Base-by-base conservation (phyloP, 164 flowering plant species). In the Kalanchoe fedtschenkoi region DNA sequence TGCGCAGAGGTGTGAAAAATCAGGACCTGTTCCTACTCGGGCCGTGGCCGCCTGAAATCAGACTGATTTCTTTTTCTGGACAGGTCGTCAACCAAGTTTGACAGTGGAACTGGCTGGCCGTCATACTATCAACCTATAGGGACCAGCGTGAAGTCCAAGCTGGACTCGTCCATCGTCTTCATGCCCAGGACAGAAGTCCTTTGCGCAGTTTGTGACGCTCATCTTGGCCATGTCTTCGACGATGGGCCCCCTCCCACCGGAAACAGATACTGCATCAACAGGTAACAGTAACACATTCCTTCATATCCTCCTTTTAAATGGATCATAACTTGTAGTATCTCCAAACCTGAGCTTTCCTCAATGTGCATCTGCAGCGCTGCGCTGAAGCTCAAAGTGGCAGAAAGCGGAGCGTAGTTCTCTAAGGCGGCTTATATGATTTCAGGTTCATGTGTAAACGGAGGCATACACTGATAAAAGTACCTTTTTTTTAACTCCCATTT, bases 41-140 rank as follows among this genome's bases (percentile, higher is more conserved):
- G n/a, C n/a, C n/a, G n/a, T n/a, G n/a, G n/a, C 28, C 3, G 7
- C 26, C 6, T 22, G 15, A 47, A 14, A 0, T 7, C 7, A 6
- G 33, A 33, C 60, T 71, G 26, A 58, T 34, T 46, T 2, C 3
- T 34, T 24, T 26, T 4, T 10, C 4, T 29, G 17, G 28, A 64
- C 69, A 91, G 98, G 68, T 91, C 98, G 64, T 76, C 85, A 6
- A 87, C 98, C 17, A 91, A 91, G 66, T 91, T 91, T 67, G 95
- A 91, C 66, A 89, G 98, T 61, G 96, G 98, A 65, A 91, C 98
- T 37, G 98, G 98, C 42, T 89, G 98, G 96, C 96, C 98, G 62
- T 91, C 96, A 15, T 91, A 83, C 68, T 87, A 85, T 68, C 70
- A 89, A 62, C 86, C 92, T 2, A 59, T 86, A 3, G 92, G 83